Conservation (phyloP, 2,329 filamentous ascomycete genomes). For the Fusarium veterinarium region DNA sequence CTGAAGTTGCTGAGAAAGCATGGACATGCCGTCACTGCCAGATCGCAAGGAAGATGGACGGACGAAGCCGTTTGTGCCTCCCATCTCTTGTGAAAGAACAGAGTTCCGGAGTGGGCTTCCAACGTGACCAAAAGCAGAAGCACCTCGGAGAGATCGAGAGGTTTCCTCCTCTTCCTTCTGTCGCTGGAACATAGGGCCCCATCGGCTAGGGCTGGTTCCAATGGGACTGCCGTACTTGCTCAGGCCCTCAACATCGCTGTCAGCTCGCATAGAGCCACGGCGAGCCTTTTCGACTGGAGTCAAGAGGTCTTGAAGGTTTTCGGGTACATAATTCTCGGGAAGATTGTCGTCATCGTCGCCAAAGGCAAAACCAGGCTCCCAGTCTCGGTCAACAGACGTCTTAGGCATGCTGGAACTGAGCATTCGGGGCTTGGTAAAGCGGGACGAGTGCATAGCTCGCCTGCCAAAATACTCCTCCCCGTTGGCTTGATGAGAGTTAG, state of each 20-base stretch:
- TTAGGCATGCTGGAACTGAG: slow-evolving; percentile 76
- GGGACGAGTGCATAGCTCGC: slow-evolving; percentile 76
- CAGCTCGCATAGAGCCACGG: slow-evolving; percentile 68
- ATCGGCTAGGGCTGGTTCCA: slow-evolving; percentile 69
- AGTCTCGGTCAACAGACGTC: slow-evolving; percentile 72
- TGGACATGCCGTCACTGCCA: slow-evolving; percentile 65
- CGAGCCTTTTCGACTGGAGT: slow-evolving; percentile 76
- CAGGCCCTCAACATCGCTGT: slow-evolving; percentile 63
- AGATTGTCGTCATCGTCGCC: slow-evolving; percentile 75
- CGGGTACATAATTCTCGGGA: slow-evolving; percentile 75
- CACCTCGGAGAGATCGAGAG: slow-evolving; percentile 50
- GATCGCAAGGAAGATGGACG: slow-evolving; percentile 55
- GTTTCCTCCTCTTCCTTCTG: slow-evolving; percentile 69
- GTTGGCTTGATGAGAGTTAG: slow-evolving; percentile 63
- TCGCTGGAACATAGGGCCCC: slow-evolving; percentile 70
- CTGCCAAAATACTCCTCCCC: slow-evolving; percentile 74
- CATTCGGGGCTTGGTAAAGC: slow-evolving; percentile 74
- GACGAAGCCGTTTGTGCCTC: slow-evolving; percentile 54
- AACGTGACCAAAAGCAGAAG: slow-evolving; percentile 73
- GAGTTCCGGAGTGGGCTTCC: slow-evolving; percentile 74
- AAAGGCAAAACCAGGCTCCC: slow-evolving; percentile 78
- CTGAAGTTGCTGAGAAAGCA: slow-evolving; percentile 71
- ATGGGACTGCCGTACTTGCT: slow-evolving; percentile 72
- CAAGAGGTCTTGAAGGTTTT: slow-evolving; percentile 72
- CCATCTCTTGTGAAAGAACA: slow-evolving; percentile 66